Percentiles rank a stretch among this genome's conserved stretches.
These are phyloP conservation scores for Cyberlindnera suaveolens DNA, from an alignment of 805 yeast genomes.

Conservation along the genomic window DNA sequence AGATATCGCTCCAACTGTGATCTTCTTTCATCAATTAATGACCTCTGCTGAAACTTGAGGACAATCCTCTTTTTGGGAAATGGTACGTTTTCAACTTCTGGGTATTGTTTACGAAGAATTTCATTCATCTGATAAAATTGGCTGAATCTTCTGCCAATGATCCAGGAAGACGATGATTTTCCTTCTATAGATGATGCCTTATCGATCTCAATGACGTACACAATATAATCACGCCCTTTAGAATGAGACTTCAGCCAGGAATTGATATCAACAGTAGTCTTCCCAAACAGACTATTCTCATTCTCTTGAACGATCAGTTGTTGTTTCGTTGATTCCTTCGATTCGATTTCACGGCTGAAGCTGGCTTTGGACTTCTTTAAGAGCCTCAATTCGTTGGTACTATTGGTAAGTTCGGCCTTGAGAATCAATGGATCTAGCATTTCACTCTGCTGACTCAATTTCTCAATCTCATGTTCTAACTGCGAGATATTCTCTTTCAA, in stretches of 20 bases:
- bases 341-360: conserved; percentile 63
- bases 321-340: conserved; percentile 69
- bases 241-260: conserved; percentile 47
- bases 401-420: conserved; percentile 84
- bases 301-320: conserved; percentile 80
- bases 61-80: conserved; percentile 54
- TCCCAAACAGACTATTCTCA: conserved; percentile 69
- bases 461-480: conserved; percentile 51
- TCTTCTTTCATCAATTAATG: conserved; percentile 60
- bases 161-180: conserved; percentile 68
- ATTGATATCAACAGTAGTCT: conserved; percentile 45
- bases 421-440: conserved; percentile 61
- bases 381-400: conserved; percentile 59
- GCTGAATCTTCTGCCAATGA: conserved; percentile 82
- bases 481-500: conserved; percentile 60
- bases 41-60: conserved; percentile 61
- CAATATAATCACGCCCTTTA: conserved; percentile 51
- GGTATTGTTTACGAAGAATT: conserved; percentile 48
- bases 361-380: conserved; percentile 61
- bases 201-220: conserved; percentile 74
- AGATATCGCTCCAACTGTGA: conserved; percentile 57
- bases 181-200: conserved; percentile 38
- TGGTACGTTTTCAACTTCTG: conserved; percentile 47
- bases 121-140: conserved; percentile 73
- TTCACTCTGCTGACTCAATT: conserved; percentile 52